Evolutionary conservation across 768 basidiomycete species (phyloP).

Genomic region (Tulasnella sp.): DNA sequence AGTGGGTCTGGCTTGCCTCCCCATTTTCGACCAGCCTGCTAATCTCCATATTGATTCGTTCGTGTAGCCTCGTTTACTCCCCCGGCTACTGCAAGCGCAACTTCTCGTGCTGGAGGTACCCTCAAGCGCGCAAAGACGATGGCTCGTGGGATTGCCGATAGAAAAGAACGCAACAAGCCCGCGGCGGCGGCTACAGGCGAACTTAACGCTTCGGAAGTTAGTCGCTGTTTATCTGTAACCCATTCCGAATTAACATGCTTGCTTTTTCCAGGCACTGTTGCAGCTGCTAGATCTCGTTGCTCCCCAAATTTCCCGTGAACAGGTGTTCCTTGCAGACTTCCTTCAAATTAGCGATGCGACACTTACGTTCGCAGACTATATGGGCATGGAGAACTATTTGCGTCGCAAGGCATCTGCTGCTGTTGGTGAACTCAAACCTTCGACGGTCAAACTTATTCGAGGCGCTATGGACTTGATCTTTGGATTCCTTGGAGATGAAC

Average conservation of each 20-base stretch:
- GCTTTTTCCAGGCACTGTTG: conserved; percentile 54
- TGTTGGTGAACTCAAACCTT: conserved; percentile 49
- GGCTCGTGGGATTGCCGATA: conserved; percentile 68
- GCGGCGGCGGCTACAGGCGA: conserved; percentile 44
- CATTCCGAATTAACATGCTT: too few species aligned
- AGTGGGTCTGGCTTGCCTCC: not conserved
- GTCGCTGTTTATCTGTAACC: conserved; percentile 21
- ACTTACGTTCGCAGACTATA: conserved; percentile 92
- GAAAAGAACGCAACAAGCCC: conserved; percentile 38
- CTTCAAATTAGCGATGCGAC: conserved; percentile 83
- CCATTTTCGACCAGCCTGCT: not conserved
- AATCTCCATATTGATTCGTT: not conserved
- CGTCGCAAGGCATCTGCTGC: conserved; percentile 78
- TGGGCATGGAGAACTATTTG: conserved; percentile 90
- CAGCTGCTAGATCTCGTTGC: conserved; percentile 68
- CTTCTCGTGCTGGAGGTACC: conserved; percentile 23
- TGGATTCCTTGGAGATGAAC: conserved; percentile 76
- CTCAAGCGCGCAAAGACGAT: conserved; percentile 80
- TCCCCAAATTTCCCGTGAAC: conserved; percentile 69
- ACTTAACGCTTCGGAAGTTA: conserved; percentile 63
- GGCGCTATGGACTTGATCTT: conserved; percentile 93
- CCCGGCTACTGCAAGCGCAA: conserved; percentile 28
- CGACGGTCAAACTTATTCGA: conserved; percentile 72
- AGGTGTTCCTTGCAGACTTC: conserved; percentile 84
- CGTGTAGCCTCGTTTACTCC: conserved; percentile 15